Evolutionary conservation across 331 rosid species (phyloP).

Genomic region (Phaseolus coccineus): DNA sequence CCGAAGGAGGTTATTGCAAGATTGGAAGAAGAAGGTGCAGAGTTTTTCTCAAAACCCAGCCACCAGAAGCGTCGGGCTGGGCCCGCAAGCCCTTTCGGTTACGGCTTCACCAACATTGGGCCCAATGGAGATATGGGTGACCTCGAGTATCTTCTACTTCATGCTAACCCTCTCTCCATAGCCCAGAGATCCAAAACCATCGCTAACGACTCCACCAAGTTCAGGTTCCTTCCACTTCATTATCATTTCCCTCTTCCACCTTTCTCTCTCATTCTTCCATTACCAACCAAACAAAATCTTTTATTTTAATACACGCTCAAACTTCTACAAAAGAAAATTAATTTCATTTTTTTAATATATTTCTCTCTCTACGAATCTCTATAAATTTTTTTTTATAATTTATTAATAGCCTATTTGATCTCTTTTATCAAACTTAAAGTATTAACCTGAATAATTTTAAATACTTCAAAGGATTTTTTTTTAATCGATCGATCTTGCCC

Average conservation of each 20-base stretch:
- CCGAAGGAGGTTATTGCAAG: conserved; percentile 50
- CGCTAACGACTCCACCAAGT: conserved; percentile 60
- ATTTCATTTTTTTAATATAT: too few relatives aligned
- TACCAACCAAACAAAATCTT: background rate
- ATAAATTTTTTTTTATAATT: too few relatives aligned
- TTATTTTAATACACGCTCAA: background rate
- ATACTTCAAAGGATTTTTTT: too few relatives aligned
- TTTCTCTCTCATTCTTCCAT: too few relatives aligned
- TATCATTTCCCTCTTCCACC: background rate
- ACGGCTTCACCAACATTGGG: conserved; percentile 75
- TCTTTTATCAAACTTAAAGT: too few relatives aligned
- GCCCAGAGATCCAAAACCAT: conserved; percentile 54
- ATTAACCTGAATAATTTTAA: too few relatives aligned
- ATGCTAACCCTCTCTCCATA: conserved; percentile 52
- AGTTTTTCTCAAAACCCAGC: conserved; percentile 57
- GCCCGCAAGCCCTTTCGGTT: conserved; percentile 70
- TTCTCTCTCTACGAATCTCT: too few relatives aligned
- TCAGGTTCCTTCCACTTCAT: conserved; percentile 55
- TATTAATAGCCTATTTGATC: too few relatives aligned
- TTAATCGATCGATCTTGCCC: too few relatives aligned
- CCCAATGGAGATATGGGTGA: conserved; percentile 72
- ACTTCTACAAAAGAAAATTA: too few relatives aligned
- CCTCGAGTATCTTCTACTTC: conserved; percentile 82
- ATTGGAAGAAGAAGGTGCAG: conserved; percentile 61
- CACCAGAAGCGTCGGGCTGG: conserved; percentile 57